phyloP scores from a whole-genome alignment of 129 eudicot genomes.

The Flaveria sonorensis region DNA sequence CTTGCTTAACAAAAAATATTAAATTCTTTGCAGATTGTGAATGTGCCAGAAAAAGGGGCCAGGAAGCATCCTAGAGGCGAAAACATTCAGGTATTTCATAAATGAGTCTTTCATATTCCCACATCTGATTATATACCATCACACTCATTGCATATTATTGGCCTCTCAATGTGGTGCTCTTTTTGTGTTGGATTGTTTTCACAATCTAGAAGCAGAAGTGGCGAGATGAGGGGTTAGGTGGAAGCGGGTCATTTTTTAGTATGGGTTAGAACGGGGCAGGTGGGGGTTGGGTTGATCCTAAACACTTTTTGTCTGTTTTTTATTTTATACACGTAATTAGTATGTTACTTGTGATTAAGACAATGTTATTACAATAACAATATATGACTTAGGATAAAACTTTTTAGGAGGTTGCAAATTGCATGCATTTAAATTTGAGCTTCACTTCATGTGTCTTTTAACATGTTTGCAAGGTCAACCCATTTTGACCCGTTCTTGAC shows the following conservation, averaged over 20 bases:
- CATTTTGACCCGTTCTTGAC: neutral
- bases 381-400: neutral
- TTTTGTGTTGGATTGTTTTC: neutral
- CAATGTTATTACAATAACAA: neutral
- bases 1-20: neutral
- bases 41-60: conserved; percentile 88
- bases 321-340: neutral
- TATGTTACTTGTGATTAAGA: neutral
- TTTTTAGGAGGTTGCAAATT: neutral
- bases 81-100: conserved; percentile 64
- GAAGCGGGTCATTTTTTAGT: too few species aligned
- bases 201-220: neutral
- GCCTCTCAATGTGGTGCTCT: neutral
- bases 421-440: neutral
- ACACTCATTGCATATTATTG: neutral
- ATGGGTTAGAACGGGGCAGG: too few species aligned
- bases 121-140: neutral
- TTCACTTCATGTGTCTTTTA: neutral
- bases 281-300: neutral
- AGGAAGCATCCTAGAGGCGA: conserved; percentile 95
- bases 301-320: neutral
- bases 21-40: conserved; percentile 64
- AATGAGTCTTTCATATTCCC: conserved; percentile 9
- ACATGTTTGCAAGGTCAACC: neutral
- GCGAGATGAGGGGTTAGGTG: neutral